These are phyloP conservation scores for Verbascum thapsus DNA, from an alignment of 257 asterid species.

Conservation along the genomic window DNA sequence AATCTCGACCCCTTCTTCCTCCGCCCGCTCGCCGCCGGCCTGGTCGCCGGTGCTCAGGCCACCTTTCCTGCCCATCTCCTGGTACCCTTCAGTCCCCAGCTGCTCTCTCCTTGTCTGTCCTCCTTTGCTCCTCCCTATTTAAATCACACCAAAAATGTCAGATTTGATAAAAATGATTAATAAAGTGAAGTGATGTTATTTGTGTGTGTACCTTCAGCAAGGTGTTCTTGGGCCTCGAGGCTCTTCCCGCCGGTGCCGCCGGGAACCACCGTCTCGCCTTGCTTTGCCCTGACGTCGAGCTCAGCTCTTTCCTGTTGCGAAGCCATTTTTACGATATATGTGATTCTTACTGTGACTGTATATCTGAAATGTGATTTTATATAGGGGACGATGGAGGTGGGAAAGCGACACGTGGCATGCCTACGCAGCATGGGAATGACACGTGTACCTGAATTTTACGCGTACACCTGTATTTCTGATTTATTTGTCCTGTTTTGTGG, in stretches of 20 bases:
- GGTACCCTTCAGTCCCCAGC: conserved; percentile 61
- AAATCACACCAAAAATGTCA: no score
- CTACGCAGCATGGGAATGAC: no score
- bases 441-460: no score
- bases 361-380: no score
- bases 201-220: conserved; percentile 62
- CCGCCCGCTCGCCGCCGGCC: conserved; percentile 46
- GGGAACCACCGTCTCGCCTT: conserved; percentile 64
- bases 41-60: conserved; percentile 53
- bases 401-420: no score
- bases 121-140: conserved; percentile 62
- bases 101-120: conserved; percentile 61
- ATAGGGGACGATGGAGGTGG: no score
- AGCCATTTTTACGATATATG: no score
- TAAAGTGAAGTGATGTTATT: neutral
- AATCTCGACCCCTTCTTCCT: conserved; percentile 46
- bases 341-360: no score
- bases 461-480: no score
- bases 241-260: conserved; percentile 68
- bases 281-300: conserved; percentile 49
- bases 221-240: conserved; percentile 68
- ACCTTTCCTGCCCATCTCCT: conserved; percentile 63
- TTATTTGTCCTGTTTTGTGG: no score
- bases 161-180: no score
- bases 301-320: conserved; percentile 45